These are phyloP conservation scores for Basidiobolus meristosporus DNA, from an alignment of 371 early-diverging fungal genomes.

Conservation along the genomic window DNA sequence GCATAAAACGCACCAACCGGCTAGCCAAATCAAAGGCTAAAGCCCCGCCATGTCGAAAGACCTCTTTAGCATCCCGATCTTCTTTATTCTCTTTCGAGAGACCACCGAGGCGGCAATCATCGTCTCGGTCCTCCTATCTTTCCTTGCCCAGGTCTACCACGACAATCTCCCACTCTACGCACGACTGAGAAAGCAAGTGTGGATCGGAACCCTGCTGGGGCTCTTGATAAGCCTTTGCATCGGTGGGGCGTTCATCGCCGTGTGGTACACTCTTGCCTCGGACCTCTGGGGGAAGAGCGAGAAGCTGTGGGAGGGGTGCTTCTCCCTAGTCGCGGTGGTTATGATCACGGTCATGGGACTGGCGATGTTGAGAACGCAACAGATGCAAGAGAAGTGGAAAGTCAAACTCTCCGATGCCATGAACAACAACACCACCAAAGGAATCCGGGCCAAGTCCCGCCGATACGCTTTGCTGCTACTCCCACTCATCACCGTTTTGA, in stretches of 20 bases:
- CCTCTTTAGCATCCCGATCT: slow-evolving; percentile 55
- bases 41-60: slow-evolving; percentile 3
- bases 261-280: slow-evolving; percentile 36
- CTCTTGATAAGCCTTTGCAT: slow-evolving; percentile 36
- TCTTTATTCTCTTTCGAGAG: slow-evolving; percentile 70
- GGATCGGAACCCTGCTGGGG: slow-evolving; percentile 34
- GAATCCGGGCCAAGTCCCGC: slow-evolving; percentile 5
- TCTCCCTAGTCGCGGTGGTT: slow-evolving; percentile 40
- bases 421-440: slow-evolving; percentile 11
- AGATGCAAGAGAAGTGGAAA: slow-evolving; percentile 50
- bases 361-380: slow-evolving; percentile 43
- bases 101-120: slow-evolving; percentile 68
- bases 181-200: slow-evolving; percentile 17
- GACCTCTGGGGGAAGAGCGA: slow-evolving; percentile 53
- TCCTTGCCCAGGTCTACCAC: slow-evolving; percentile 6
- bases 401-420: slow-evolving; percentile 27
- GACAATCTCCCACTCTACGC: too few species aligned
- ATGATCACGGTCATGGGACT: slow-evolving; percentile 53
- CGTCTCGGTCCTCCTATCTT: slow-evolving; percentile 56
- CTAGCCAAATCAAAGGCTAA: too few species aligned
- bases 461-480: slow-evolving; percentile 46
- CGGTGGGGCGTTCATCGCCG: slow-evolving; percentile 45
- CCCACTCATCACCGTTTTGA: slow-evolving; percentile 56
- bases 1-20: too few species aligned
- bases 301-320: slow-evolving; percentile 33